Conservation (phyloP, 768 basidiomycete species). For the Lentinula aciculospora region DNA sequence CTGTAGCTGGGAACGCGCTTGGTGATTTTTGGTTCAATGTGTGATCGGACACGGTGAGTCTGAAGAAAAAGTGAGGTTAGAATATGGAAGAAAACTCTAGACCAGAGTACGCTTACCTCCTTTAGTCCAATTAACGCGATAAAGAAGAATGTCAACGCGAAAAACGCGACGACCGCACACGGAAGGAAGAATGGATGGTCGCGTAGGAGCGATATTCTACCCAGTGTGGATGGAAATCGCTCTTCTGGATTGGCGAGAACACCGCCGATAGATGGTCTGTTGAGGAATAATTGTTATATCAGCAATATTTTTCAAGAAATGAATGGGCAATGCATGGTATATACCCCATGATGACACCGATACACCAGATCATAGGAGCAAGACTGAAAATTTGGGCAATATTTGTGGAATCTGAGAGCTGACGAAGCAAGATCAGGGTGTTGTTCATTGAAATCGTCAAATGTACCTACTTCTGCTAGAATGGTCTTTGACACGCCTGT, state of each 20-base stretch:
- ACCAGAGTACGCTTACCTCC: constrained; percentile 17
- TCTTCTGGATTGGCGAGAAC: constrained; percentile 22
- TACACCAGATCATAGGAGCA: constrained; percentile 23
- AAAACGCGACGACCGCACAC: constrained; percentile 21
- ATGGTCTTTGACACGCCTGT: not conserved
- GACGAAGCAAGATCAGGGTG: not conserved
- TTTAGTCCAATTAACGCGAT: constrained; percentile 17
- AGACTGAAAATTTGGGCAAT: constrained; percentile 20
- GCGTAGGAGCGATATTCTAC: constrained; percentile 16
- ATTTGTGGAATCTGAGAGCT: constrained; percentile 23
- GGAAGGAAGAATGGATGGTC: constrained; percentile 31
- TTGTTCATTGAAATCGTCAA: no score
- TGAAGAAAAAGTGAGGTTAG: not conserved
- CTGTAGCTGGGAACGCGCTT: constrained; percentile 2
- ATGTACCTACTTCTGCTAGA: not conserved
- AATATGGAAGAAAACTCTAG: not conserved
- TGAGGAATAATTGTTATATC: not conserved
- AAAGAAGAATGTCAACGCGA: constrained; percentile 17
- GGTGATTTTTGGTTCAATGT: not conserved
- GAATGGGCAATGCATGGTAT: not conserved
- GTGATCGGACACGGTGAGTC: not conserved
- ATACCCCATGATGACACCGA: constrained; percentile 21
- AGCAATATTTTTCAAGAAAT: not conserved
- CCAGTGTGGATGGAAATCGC: constrained; percentile 20
- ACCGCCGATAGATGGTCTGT: constrained; percentile 26